A percentile compares a stretch with the other conserved stretches of the same genome.
Evolutionary conservation across 1,139 yeast genomes (phyloP).

Genomic region (Hyphopichia buzzinii): DNA sequence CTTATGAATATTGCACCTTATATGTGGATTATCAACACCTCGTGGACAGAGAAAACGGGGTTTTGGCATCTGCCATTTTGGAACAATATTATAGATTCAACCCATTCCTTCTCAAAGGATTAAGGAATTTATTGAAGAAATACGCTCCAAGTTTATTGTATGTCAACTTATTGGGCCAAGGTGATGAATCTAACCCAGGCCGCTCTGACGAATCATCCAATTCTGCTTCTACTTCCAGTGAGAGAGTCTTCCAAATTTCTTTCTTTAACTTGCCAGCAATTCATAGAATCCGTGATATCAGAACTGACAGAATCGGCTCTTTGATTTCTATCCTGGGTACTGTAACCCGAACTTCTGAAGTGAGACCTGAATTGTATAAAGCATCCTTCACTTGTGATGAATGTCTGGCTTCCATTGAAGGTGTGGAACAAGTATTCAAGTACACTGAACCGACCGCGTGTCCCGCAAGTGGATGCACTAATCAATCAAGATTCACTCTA

Average conservation of each 20-base stretch:
- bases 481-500: conserved; percentile 82
- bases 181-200: conserved; percentile 14
- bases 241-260: conserved; percentile 83
- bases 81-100: conserved; percentile 91
- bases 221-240: conserved; percentile 43
- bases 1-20: conserved; percentile 72
- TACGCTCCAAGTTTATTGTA: conserved; percentile 74
- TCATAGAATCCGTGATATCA: conserved; percentile 83
- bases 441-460: conserved; percentile 96
- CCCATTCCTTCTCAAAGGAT: conserved; percentile 78
- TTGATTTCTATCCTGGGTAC: conserved; percentile 89
- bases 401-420: conserved; percentile 83
- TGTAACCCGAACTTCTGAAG: conserved; percentile 95
- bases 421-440: conserved; percentile 89
- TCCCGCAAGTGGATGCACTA: conserved; percentile 68
- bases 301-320: conserved; percentile 86
- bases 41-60: conserved; percentile 75
- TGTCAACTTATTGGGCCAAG: conserved; percentile 37
- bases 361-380: conserved; percentile 86
- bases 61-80: conserved; percentile 81
- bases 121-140: conserved; percentile 67
- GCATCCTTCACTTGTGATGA: conserved; percentile 90
- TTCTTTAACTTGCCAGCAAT: conserved; percentile 84
- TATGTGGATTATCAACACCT: conserved; percentile 86
- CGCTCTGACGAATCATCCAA: conserved; percentile 21